Conservation (phyloP, 2,329 filamentous ascomycete genomes). For the Coniochaeta prunicola region DNA sequence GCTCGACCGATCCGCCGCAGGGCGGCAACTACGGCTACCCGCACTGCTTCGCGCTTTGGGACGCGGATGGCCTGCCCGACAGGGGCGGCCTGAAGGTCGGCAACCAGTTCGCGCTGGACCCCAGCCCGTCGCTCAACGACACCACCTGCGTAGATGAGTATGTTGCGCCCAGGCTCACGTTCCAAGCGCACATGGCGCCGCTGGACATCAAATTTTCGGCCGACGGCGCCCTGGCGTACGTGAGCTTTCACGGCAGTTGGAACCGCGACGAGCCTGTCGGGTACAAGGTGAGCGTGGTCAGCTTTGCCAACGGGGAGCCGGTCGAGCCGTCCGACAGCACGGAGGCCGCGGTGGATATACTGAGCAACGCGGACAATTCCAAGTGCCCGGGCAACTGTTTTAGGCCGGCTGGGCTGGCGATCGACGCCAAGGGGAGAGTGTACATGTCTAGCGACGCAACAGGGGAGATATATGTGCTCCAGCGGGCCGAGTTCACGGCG, state of each 20-base stretch:
- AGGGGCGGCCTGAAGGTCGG: constrained; percentile 34
- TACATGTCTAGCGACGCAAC: constrained; percentile 57
- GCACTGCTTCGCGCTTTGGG: constrained; percentile 60
- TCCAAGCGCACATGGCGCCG: constrained; percentile 61
- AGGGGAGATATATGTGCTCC: constrained; percentile 57
- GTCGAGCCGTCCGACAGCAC: constrained; percentile 30
- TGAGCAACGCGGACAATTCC: constrained; percentile 45
- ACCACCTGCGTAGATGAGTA: constrained; percentile 33
- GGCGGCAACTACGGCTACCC: constrained; percentile 64
- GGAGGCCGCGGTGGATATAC: constrained; percentile 41
- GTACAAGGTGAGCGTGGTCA: constrained; percentile 35
- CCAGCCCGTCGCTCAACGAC: constrained; percentile 30
- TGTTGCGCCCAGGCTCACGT: constrained; percentile 47
- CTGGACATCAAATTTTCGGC: constrained; percentile 62
- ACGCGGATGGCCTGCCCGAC: constrained; percentile 36
- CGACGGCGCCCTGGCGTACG: constrained; percentile 51
- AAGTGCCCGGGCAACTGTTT: constrained; percentile 52
- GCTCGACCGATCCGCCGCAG: constrained; percentile 12
- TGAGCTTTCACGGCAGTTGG: constrained; percentile 68
- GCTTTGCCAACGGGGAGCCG: constrained; percentile 37
- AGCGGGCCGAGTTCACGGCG: constrained; percentile 13
- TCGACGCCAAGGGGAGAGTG: constrained; percentile 43
- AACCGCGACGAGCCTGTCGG: constrained; percentile 34
- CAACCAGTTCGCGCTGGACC: constrained; percentile 39
- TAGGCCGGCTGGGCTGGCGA: constrained; percentile 52